A percentile compares a stretch with the other conserved stretches of the same genome.
phyloP scores from a whole-genome alignment of 1,139 yeast species.

The Candida pseudoviswanathii region DNA sequence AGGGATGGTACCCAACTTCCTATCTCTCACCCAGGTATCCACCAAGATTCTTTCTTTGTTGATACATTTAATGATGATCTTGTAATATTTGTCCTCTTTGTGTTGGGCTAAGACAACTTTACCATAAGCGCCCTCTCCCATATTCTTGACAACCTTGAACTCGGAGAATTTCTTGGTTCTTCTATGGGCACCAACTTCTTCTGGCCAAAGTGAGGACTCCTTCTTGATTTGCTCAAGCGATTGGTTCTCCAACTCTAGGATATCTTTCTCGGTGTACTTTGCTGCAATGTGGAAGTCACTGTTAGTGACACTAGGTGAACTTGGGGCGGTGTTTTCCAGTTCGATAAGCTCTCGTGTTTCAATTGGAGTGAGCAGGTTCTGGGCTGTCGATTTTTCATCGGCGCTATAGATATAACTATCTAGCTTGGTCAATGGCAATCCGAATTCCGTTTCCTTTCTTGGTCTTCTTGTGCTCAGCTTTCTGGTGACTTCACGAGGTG shows the following conservation, averaged over 20 bases:
- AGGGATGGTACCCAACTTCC: conserved; percentile 89
- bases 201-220: conserved; percentile 53
- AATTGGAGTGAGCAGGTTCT: not conserved
- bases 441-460: conserved; percentile 27
- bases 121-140: conserved; percentile 98
- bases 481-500: conserved; percentile 37
- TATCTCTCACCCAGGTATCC: conserved; percentile 96
- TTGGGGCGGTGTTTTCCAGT: conserved; percentile 6
- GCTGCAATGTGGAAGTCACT: conserved; percentile 6
- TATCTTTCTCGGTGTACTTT: conserved; percentile 39
- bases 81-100: conserved; percentile 60
- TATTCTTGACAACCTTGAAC: conserved; percentile 66
- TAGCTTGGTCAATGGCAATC: conserved; percentile 20
- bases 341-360: conserved; percentile 6
- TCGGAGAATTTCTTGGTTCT: conserved; percentile 71
- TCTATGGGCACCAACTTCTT: conserved; percentile 57
- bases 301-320: conserved; percentile 2
- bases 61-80: conserved; percentile 82
- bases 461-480: conserved; percentile 41
- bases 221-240: conserved; percentile 36
- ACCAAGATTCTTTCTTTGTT: conserved; percentile 90
- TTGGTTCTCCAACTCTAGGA: conserved; percentile 47
- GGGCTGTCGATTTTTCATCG: not conserved
- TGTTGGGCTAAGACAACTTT: conserved; percentile 82
- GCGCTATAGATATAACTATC: conserved; percentile 9